These are phyloP conservation scores for Haplosporangium gracile DNA, from an alignment of 192 early-diverging fungal genomes.

Conservation along the genomic window DNA sequence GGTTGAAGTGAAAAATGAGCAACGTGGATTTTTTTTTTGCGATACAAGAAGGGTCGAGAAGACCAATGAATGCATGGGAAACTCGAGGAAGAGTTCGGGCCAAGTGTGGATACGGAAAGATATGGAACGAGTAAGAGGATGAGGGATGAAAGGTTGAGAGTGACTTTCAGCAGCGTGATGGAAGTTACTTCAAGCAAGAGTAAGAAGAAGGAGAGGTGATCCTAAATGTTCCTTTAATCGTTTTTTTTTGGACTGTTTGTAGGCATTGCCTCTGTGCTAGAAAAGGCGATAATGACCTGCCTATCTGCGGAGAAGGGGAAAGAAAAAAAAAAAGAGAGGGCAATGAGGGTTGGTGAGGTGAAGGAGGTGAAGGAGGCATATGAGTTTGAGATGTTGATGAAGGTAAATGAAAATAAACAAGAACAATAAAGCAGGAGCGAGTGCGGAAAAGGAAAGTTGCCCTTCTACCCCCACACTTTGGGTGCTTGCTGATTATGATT, in stretches of 20 bases:
- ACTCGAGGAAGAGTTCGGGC: constrained; percentile 3
- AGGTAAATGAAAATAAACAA: background rate
- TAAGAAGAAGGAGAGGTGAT: background rate
- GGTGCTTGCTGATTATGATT: background rate
- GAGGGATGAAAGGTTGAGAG: background rate
- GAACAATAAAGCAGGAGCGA: background rate
- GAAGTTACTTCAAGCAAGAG: background rate
- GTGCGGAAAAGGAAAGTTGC: background rate
- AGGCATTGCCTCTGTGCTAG: background rate
- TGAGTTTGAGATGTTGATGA: background rate
- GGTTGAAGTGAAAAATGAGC: no score
- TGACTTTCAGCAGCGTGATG: background rate
- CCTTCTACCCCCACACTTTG: background rate
- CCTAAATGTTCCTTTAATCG: constrained; percentile 1
- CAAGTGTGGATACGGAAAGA: constrained; percentile 1
- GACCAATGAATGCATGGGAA: background rate
- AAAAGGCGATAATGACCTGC: background rate
- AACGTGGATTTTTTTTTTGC: background rate
- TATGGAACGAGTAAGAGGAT: background rate
- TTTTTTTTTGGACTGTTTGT: background rate
- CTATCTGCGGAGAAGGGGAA: background rate
- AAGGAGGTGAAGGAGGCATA: background rate
- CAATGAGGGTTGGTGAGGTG: background rate
- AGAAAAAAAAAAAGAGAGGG: background rate
- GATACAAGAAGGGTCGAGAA: background rate